Evolutionary conservation across 2,329 filamentous ascomycete species (phyloP), one percentile per base, ranked within the genome.

Genomic region (Colletotrichum cordylinicola): DNA sequence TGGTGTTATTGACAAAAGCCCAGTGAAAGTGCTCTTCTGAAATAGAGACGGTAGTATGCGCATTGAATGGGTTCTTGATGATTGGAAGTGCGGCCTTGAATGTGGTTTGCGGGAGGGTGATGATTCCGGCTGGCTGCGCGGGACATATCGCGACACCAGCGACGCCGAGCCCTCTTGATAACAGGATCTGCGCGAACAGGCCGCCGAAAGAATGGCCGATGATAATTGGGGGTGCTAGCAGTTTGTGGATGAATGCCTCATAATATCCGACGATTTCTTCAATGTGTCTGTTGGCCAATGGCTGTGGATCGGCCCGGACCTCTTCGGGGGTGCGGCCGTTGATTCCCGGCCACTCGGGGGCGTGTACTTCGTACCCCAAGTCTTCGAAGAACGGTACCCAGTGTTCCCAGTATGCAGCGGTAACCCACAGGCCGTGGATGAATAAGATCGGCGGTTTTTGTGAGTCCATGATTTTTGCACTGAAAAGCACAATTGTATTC

Each of bases 401-500:
- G 27, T 79, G 70, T 60, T 80, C 79, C 79, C 79, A 80, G 43
- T 75, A 79, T 29, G 72, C 29, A 7, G 79, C 77, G 10, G 78
- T 80, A 79, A 80, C 78, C 79, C 79, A 80, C 33, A 80, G 64
- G 6, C 79, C 79, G 60, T 80, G 79, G 67, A 80, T 79, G 60
- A 80, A 65, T 6, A 80, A 33, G 56, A 80, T 76, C 12, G 77
- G 73, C 21, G 67, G 68, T 55, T 76, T 78, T 31, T 16, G 27
- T 1, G 58, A 29, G 29, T 74, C 74, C 74, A 76, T 70, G 18
- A 29, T 4, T 52, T 6, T 24, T 43, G 15, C 9, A 13, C 27
- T 10, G 27, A 48, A 35, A 13, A 37, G 37, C 31, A 21, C 18
- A 62, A 37, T 16, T 13, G n/a, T 52, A 21, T 62, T 21, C 3